Evolutionary conservation across 495 filamentous ascomycete genomes (phyloP).

Genomic region (Tuber indicum): DNA sequence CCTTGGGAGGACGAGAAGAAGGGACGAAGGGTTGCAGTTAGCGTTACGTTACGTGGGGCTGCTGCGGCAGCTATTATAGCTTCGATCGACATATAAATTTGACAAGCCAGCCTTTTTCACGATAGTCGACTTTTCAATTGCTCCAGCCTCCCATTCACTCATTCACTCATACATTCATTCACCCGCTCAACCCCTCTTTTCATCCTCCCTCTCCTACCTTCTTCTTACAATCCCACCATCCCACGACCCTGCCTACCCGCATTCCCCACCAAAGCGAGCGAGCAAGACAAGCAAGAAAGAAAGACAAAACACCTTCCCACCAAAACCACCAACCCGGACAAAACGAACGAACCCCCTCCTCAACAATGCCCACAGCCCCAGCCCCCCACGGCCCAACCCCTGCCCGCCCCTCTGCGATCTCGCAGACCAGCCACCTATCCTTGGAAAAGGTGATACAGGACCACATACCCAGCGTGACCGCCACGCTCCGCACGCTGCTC

Average conservation of each 20-base stretch:
- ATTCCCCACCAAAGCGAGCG: too few relatives aligned
- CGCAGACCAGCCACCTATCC: conserved; percentile 15
- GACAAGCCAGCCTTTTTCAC: neutral
- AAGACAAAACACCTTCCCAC: too few relatives aligned
- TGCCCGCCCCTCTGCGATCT: neutral
- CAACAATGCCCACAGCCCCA: neutral
- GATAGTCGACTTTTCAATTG: conserved; percentile 1
- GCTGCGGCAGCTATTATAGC: neutral
- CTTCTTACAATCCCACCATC: neutral
- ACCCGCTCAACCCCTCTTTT: neutral
- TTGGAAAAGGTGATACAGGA: conserved; percentile 38
- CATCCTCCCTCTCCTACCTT: neutral
- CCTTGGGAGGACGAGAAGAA: neutral
- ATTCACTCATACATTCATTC: neutral
- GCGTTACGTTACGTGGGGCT: neutral
- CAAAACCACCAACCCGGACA: too few relatives aligned
- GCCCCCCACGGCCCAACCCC: neutral
- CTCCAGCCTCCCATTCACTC: neutral
- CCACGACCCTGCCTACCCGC: neutral
- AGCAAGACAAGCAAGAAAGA: too few relatives aligned
- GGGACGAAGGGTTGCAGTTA: neutral
- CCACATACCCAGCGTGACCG: conserved; percentile 34
- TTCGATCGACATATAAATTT: neutral
- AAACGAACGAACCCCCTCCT: neutral
- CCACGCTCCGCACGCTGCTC: conserved; percentile 22